Evolutionary conservation across 495 filamentous ascomycete genomes (phyloP).

Genomic region (Penicillium bialowiezense): DNA sequence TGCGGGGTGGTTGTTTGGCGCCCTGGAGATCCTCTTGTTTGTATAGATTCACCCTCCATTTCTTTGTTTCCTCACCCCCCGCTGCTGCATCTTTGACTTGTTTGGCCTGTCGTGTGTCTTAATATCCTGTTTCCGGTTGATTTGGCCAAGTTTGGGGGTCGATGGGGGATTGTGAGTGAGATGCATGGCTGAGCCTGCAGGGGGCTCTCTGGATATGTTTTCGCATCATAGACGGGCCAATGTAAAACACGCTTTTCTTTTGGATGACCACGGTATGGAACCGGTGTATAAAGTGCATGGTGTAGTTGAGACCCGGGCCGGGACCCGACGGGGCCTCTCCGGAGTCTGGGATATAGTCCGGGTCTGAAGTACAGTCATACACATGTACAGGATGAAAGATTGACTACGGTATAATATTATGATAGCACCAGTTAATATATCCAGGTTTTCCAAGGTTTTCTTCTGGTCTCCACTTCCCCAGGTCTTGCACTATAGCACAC

Average conservation of each 20-base stretch:
- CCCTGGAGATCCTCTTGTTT: constrained; percentile 39
- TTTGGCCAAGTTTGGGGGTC: constrained; percentile 23
- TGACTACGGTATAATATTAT: too few species aligned
- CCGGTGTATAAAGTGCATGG: too few species aligned
- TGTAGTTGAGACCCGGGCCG: too few species aligned
- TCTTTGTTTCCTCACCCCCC: constrained; percentile 20
- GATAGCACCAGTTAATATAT: too few species aligned
- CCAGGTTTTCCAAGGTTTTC: too few species aligned
- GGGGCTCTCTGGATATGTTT: constrained; percentile 34
- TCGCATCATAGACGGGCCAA: constrained; percentile 47
- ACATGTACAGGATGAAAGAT: too few species aligned
- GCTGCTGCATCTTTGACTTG: constrained; percentile 27
- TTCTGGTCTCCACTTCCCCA: too few species aligned
- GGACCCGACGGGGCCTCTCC: too few species aligned
- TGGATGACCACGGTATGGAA: too few species aligned
- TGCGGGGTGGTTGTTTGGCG: constrained; percentile 42
- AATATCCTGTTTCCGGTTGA: constrained; percentile 25
- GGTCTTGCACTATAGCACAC: too few species aligned
- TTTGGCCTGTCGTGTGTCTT: constrained; percentile 22
- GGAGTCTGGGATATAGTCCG: too few species aligned
- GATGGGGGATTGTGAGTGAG: constrained; percentile 14
- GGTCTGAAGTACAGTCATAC: too few species aligned
- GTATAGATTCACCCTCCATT: constrained; percentile 46
- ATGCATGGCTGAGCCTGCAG: constrained; percentile 31
- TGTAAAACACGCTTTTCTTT: constrained; percentile 41